Conservation (phyloP, 768 basidiomycete species). For the Tylopilus felleus region DNA sequence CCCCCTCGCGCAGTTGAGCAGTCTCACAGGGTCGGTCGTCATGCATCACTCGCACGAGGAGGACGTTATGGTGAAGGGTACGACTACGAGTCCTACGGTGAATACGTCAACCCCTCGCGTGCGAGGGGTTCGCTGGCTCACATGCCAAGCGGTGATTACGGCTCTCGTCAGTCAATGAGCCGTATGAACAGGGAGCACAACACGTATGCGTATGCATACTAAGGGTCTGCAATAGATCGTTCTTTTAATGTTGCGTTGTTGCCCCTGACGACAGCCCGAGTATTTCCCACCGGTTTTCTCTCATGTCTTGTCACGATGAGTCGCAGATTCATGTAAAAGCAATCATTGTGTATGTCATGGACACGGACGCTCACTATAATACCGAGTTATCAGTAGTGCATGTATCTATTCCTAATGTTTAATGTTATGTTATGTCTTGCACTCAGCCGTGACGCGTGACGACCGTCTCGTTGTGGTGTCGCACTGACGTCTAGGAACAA, state of each 20-base stretch:
- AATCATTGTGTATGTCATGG: too few relatives aligned
- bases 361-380: too few relatives aligned
- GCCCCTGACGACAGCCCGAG: too few relatives aligned
- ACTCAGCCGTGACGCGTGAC: too few relatives aligned
- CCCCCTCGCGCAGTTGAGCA: conserved; percentile 1
- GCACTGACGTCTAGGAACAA: too few relatives aligned
- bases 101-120: background rate
- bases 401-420: too few relatives aligned
- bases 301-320: background rate
- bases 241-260: too few relatives aligned
- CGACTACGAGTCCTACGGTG: background rate
- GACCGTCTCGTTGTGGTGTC: too few relatives aligned
- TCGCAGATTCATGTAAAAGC: too few relatives aligned
- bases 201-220: background rate
- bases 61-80: background rate
- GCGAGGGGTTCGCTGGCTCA: background rate
- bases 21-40: background rate
- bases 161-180: background rate
- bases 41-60: background rate
- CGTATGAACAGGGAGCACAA: background rate
- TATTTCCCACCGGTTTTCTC: background rate
- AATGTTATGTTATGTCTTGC: too few relatives aligned
- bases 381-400: too few relatives aligned
- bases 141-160: background rate
- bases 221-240: too few relatives aligned